Base-by-base conservation (phyloP, 2,329 filamentous ascomycete genomes). In the Penicillium hordei region DNA sequence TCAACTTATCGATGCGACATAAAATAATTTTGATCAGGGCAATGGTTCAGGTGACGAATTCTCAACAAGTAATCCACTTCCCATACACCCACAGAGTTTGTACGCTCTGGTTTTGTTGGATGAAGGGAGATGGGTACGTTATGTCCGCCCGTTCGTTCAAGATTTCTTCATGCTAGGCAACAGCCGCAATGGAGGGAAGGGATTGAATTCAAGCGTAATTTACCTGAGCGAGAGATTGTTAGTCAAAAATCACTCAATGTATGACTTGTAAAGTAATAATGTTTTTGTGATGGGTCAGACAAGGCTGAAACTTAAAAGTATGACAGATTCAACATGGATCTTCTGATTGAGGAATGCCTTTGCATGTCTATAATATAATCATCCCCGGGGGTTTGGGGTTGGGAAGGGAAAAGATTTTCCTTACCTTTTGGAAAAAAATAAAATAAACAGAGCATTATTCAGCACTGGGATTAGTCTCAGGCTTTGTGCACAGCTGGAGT, bases 71-170 rank as follows among this genome's bases (percentile, higher is more conserved):
- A 82, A 67, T 76, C 79, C 81, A 77, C 69, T 73, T 70, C 66
- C 69, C 74, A 68, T 74, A 75, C 80, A 82, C 73, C 82, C 80
- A 80, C 83, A 82, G 79, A 78, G 82, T 84, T 86, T 86, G 84
- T 86, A 87, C 82, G 82, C 74, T 78, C 78, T 79, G 78, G 76
- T 76, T 82, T 78, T 80, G 65, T 75, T 74, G 81, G 78, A 77
- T 80, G 80, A 71, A 71, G 72, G 74, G 71, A 70, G 66, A 77
- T 72, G 78, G 77, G 80, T 77, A 81, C 78, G 78, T 77, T 87
- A 81, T 86, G 84, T 86, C 84, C 84, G 84, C 84, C 84, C 83
- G 84, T 83, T 84, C 84, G 84, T 86, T 86, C 83, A 83, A 83
- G 71, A 73, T 76, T 80, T 87, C 82, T 81, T 87, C 84, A 86